Base-by-base conservation (phyloP, 345 rosid species). In the Adansonia digitata region DNA sequence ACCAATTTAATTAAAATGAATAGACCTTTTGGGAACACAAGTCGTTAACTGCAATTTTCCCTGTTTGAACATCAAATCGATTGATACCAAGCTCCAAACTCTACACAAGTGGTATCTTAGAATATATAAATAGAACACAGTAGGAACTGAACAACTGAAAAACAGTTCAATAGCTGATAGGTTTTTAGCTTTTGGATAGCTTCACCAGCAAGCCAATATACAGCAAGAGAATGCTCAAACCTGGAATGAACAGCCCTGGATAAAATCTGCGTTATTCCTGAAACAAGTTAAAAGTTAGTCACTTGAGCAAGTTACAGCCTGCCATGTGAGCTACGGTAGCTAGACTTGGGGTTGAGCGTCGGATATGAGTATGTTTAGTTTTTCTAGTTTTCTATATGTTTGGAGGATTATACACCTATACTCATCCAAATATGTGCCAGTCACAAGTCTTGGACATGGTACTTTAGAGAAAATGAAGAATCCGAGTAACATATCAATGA, bases 211-310 rank as follows among this genome's bases (percentile, higher is more conserved):
- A 94, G 90, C 92, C 91, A 84, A 78, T 89, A 92, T 43, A 94
- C 96, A 8, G 97, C 98, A 73, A 94, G 91, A 75, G 98, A 94
- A 82, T 94, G 98, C 67, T 94, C 98, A 79, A 92, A 92, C 69
- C 97, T 85, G 63, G 96, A 86, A 88, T 94, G 98, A 24, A 86
- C 91, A 27, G 97, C 98, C 98, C 98, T 1, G 98, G 97, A 84
- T 85, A 94, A 20, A 94, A 90, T 71, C 82, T 91, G 66, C 5
- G 94, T 77, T 79, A 85, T 64, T 72, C 98, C 98, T 94, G 83
- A 82, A 84, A 75, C 72, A 69, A 15, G 39, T 42, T 15, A 72
- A 66, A 65, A 67, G 2, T 37, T 7, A 24, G 4, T 43, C 45
- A 22, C 12, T 4, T 7, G 8, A 52, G 49, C 26, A 48, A 24